Evolutionary conservation across 129 eudicot genomes (phyloP).

Genomic region (Artemisia annua): DNA sequence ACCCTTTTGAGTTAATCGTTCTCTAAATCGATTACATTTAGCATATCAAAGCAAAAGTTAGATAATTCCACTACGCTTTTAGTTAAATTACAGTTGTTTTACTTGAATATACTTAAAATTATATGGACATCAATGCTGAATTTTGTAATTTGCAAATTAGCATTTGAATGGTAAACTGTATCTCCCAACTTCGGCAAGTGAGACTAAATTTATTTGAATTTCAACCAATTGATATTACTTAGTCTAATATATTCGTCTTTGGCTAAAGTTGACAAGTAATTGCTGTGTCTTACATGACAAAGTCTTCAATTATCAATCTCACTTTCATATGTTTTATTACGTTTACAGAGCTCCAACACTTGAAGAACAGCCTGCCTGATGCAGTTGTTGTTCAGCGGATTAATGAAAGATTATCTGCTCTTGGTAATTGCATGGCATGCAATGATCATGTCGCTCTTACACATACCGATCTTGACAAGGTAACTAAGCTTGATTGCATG

Average conservation of each 20-base stretch:
- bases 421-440: slow-evolving; percentile 97
- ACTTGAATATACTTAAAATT: neutral
- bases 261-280: too few relatives aligned
- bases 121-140: neutral
- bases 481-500: slow-evolving; percentile 14
- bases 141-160: neutral
- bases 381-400: slow-evolving; percentile 88
- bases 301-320: neutral
- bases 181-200: neutral
- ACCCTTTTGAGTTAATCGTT: too few relatives aligned
- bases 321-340: slow-evolving; percentile 17
- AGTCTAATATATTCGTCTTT: too few relatives aligned
- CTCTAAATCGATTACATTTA: too few relatives aligned
- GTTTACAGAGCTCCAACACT: slow-evolving; percentile 75
- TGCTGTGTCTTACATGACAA: neutral
- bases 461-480: slow-evolving; percentile 93
- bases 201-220: neutral
- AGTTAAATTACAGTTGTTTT: neutral
- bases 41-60: too few relatives aligned
- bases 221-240: neutral
- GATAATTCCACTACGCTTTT: too few relatives aligned
- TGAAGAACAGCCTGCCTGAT: slow-evolving; percentile 92
- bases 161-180: slow-evolving; percentile 8
- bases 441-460: slow-evolving; percentile 97
- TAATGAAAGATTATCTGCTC: slow-evolving; percentile 84